These are phyloP conservation scores for Epichloe gansuensis DNA, from an alignment of 2,329 filamentous ascomycete species.

Conservation along the genomic window DNA sequence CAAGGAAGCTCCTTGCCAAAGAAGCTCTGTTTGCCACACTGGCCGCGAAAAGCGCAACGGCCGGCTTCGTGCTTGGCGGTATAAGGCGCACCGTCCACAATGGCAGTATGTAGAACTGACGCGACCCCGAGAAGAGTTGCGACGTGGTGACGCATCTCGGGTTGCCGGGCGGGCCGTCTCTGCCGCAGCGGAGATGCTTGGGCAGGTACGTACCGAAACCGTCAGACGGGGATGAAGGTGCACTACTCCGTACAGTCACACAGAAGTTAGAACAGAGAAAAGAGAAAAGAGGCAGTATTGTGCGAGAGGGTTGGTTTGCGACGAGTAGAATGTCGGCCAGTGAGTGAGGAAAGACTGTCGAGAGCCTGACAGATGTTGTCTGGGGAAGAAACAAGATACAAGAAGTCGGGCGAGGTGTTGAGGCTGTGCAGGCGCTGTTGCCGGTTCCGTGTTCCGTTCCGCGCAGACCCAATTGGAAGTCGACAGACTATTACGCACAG, in stretches of 20 bases:
- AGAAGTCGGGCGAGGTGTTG: neutral
- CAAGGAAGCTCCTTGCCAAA: conserved; percentile 87
- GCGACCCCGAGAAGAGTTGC: conserved; percentile 19
- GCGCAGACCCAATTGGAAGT: too few species aligned
- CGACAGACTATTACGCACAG: too few species aligned
- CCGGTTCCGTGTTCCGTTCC: too few species aligned
- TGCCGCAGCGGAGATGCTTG: conserved; percentile 1
- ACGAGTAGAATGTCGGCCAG: neutral
- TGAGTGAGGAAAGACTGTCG: neutral
- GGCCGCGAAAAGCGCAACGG: conserved; percentile 78
- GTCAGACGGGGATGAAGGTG: neutral
- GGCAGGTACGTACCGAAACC: neutral
- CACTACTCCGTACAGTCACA: neutral
- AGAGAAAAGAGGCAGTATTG: neutral
- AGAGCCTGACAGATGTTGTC: neutral
- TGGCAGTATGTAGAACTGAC: conserved; percentile 15
- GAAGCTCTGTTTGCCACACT: conserved; percentile 82
- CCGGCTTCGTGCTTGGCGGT: conserved; percentile 69
- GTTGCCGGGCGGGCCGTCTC: conserved; percentile 4
- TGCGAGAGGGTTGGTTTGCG: neutral
- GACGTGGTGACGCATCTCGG: conserved; percentile 21
- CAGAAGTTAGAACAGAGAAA: neutral
- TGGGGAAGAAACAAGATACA: neutral
- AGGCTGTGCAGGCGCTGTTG: too few species aligned
- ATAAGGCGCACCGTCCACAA: conserved; percentile 15